Evolutionary conservation across 352 stramenopile species (phyloP).

Genomic region (Pythium coloratum): DNA sequence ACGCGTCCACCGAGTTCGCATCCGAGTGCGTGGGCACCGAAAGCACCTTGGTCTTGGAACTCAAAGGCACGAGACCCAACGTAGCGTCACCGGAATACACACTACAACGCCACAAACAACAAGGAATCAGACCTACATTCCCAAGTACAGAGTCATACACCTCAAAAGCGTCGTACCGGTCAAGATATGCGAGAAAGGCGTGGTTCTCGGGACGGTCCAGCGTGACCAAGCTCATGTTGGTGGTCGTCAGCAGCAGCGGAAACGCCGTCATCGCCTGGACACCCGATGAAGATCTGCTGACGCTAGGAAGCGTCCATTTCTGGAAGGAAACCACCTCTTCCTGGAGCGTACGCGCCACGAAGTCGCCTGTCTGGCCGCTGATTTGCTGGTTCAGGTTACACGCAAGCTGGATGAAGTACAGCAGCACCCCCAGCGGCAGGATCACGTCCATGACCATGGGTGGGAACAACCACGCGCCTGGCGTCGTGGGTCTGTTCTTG

Average conservation of each 20-base stretch:
- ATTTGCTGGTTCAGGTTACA: slow-evolving; percentile 57
- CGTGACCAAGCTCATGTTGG: slow-evolving; percentile 56
- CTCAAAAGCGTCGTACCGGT: slow-evolving; percentile 24
- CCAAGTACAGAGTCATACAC: too few relatives aligned
- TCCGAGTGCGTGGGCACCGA: slow-evolving; percentile 27
- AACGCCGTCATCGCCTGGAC: slow-evolving; percentile 51
- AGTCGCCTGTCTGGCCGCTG: not conserved
- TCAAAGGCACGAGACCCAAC: slow-evolving; percentile 47
- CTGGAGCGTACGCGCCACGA: not conserved
- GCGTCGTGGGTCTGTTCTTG: slow-evolving; percentile 31
- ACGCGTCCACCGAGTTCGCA: slow-evolving; percentile 28
- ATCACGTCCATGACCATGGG: slow-evolving; percentile 72
- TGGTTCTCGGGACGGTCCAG: slow-evolving; percentile 52
- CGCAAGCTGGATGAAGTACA: slow-evolving; percentile 57
- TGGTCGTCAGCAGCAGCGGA: slow-evolving; percentile 51
- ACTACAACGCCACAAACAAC: slow-evolving; percentile 28
- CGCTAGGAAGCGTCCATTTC: not conserved
- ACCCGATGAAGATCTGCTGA: slow-evolving; percentile 21
- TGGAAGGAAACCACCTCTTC: not conserved
- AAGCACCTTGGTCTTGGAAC: slow-evolving; percentile 41
- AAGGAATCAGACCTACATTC: too few relatives aligned
- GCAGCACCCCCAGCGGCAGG: slow-evolving; percentile 52
- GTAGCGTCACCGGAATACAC: slow-evolving; percentile 42
- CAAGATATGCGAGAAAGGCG: slow-evolving; percentile 51
- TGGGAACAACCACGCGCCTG: slow-evolving; percentile 57